phyloP scores from a whole-genome alignment of 768 basidiomycete species.

The Russula vinacea region DNA sequence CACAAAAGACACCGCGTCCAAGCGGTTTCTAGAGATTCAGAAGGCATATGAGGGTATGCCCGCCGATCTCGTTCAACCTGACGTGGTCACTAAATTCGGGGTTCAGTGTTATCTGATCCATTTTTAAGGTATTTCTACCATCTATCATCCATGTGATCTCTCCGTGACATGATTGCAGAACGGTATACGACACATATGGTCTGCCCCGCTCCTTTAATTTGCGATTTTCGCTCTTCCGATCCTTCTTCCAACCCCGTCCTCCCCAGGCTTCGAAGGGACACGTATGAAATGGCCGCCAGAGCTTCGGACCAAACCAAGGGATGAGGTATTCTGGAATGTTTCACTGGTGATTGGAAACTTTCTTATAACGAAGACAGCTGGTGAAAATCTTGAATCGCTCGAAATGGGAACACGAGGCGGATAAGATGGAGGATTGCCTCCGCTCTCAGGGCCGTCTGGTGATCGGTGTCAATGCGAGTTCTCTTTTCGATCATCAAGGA shows the following conservation, averaged over 20 bases:
- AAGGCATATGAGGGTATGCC: conserved; percentile 74
- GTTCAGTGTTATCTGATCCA: conserved; percentile 30
- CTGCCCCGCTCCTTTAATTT: background rate
- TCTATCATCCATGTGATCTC: conserved; percentile 30
- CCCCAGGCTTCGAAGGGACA: conserved; percentile 41
- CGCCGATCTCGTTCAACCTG: background rate
- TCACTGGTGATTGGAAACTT: background rate
- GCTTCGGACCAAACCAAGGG: conserved; percentile 43
- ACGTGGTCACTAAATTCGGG: conserved; percentile 8
- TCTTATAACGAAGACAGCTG: conserved; percentile 40
- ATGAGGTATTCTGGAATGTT: conserved; percentile 43
- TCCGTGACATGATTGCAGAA: conserved; percentile 21
- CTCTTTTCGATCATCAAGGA: conserved; percentile 43
- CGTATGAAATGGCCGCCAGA: conserved; percentile 46
- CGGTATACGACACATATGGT: conserved; percentile 31
- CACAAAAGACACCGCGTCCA: conserved; percentile 56
- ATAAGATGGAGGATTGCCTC: conserved; percentile 41
- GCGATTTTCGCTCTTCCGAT: background rate
- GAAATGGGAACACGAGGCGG: conserved; percentile 40
- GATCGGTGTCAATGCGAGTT: conserved; percentile 49
- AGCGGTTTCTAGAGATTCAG: conserved; percentile 71
- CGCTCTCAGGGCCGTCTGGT: conserved; percentile 46
- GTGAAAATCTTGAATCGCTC: conserved; percentile 43
- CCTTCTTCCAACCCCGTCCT: background rate
- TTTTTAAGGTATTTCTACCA: conserved; percentile 24